These are phyloP conservation scores for Athelia sp. DNA, from an alignment of 1,284 basidiomycete genomes.

Conservation along the genomic window DNA sequence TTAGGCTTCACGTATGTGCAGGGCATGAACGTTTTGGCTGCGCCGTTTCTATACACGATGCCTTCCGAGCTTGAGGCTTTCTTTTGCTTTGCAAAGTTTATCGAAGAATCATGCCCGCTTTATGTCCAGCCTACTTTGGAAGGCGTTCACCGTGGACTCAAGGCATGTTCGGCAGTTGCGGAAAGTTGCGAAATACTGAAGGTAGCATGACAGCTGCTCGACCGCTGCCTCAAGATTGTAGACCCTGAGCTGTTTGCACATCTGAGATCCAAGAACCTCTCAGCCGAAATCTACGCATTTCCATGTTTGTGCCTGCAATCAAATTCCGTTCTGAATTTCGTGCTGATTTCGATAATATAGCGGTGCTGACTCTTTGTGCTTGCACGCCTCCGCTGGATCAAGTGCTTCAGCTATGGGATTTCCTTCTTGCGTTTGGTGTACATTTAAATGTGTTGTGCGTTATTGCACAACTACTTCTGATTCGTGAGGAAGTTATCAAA, in stretches of 20 bases:
- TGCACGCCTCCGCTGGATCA: conserved; percentile 95
- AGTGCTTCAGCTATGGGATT: conserved; percentile 95
- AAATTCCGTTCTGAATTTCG: conserved; percentile 2
- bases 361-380: conserved; percentile 91
- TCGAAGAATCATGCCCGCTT: conserved; percentile 87
- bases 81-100: conserved; percentile 91
- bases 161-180: conserved; percentile 49
- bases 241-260: conserved; percentile 83
- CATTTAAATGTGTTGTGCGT: conserved; percentile 96
- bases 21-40: conserved; percentile 98
- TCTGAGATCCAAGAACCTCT: conserved; percentile 87
- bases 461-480: conserved; percentile 89
- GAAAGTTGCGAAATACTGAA: not conserved
- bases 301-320: conserved; percentile 56
- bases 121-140: conserved; percentile 95
- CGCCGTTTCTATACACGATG: conserved; percentile 95
- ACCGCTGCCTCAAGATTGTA: conserved; percentile 86
- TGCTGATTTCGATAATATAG: conserved; percentile 33
- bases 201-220: conserved; percentile 65
- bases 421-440: conserved; percentile 92
- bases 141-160: conserved; percentile 90
- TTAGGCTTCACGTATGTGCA: conserved; percentile 92
- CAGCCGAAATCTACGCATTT: conserved; percentile 97
- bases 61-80: conserved; percentile 96
- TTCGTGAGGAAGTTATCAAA: conserved; percentile 84